These are phyloP conservation scores for Hortaea sp. DNA, from an alignment of 2,329 filamentous ascomycete genomes.

Conservation along the genomic window DNA sequence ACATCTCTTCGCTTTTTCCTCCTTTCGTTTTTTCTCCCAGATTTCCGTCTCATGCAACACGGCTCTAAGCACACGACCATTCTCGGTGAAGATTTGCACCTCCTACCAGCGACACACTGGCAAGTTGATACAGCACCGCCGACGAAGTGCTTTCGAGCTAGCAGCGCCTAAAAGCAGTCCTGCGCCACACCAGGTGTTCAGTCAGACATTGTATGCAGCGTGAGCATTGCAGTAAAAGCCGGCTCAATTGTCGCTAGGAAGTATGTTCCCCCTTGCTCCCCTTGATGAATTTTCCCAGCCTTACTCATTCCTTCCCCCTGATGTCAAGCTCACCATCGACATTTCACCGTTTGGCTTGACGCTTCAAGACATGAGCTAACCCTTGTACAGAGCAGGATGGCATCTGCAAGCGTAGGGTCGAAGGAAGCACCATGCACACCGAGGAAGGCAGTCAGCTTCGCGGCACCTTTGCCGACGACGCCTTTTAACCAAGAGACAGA, in stretches of 20 bases:
- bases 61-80: neutral
- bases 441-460: conserved; percentile 1
- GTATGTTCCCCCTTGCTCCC: neutral
- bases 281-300: too few species aligned
- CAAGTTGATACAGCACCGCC: neutral
- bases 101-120: neutral
- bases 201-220: neutral
- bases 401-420: neutral
- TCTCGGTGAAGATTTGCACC: neutral
- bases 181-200: neutral
- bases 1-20: neutral
- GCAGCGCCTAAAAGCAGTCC: neutral
- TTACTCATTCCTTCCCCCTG: too few species aligned
- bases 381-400: neutral
- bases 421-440: neutral
- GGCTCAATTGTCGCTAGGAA: neutral
- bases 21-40: neutral
- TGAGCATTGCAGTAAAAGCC: neutral
- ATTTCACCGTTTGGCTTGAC: neutral
- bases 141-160: neutral
- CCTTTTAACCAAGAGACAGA: conserved; percentile 1
- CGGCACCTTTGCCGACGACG: conserved; percentile 1
- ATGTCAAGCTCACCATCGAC: neutral
- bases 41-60: neutral
- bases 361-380: neutral